Conservation (phyloP, 148 eudicot genomes). For the Heliamphora exappendiculata region DNA sequence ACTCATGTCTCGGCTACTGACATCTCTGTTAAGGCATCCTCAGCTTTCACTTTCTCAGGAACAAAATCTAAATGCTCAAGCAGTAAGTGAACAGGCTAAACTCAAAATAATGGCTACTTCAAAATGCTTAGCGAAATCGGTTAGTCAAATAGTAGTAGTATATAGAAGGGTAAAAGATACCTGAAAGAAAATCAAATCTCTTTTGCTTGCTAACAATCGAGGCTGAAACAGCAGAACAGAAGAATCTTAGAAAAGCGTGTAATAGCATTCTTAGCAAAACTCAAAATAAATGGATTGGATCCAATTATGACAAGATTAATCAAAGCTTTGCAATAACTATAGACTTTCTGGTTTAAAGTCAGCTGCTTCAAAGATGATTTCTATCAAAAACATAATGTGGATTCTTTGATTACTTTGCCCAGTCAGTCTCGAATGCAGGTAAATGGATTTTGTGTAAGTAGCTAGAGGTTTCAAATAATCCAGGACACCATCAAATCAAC, state of each 20-base stretch:
- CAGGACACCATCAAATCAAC: not conserved
- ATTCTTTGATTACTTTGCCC: not conserved
- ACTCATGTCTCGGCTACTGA: constrained; percentile 24
- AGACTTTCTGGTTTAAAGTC: not conserved
- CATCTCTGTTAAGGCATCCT: constrained; percentile 61
- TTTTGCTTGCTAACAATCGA: constrained; percentile 47
- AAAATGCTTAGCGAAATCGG: not conserved
- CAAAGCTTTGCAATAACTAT: not conserved
- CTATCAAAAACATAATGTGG: not conserved
- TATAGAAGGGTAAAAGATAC: constrained; percentile 26
- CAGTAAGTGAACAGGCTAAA: not conserved
- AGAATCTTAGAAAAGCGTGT: constrained; percentile 1
- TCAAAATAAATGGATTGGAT: not conserved
- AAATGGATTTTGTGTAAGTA: not conserved
- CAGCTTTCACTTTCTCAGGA: constrained; percentile 73
- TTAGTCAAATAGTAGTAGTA: not conserved
- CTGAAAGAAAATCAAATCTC: constrained; percentile 78
- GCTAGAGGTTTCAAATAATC: not conserved
- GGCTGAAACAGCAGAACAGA: constrained; percentile 46
- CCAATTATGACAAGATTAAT: not conserved
- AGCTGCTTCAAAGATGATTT: not conserved
- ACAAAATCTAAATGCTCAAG: constrained; percentile 52
- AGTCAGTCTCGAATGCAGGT: not conserved
- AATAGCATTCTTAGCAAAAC: not conserved
- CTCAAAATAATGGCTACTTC: not conserved